phyloP scores from a whole-genome alignment of 1,284 basidiomycete species.

The Porogramme epimiltina region DNA sequence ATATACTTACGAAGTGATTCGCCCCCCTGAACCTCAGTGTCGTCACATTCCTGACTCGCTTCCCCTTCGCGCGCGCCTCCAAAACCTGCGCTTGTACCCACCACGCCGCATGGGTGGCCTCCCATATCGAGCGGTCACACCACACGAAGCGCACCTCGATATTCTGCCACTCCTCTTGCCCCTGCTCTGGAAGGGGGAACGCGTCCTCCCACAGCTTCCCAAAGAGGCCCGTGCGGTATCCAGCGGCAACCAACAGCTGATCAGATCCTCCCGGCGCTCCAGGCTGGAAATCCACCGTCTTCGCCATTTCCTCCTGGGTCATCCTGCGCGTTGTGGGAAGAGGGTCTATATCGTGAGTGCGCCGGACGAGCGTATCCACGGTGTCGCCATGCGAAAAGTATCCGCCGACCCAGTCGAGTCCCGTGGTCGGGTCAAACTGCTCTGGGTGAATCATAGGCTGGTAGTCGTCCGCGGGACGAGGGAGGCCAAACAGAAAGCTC shows the following conservation, averaged over 20 bases:
- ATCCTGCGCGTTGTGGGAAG: constrained; percentile 7
- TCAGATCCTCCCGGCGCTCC: constrained; percentile 9
- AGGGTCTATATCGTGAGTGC: not conserved
- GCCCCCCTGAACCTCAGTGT: not conserved
- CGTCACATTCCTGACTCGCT: not conserved
- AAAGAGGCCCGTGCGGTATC: constrained; percentile 1
- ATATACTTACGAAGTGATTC: not conserved
- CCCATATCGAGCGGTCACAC: constrained; percentile 14
- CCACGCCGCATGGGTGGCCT: constrained; percentile 3
- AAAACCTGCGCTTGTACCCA: constrained; percentile 2
- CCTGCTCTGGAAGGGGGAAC: not conserved
- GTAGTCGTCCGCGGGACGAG: not conserved
- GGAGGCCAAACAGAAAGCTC: constrained; percentile 5
- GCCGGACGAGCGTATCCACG: constrained; percentile 5
- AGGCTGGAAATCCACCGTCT: not conserved
- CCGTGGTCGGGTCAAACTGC: not conserved
- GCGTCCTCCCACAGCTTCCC: not conserved
- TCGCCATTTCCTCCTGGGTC: not conserved
- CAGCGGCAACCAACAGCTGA: constrained; percentile 3
- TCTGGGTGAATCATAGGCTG: constrained; percentile 8
- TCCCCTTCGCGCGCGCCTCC: not conserved
- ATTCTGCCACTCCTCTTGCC: not conserved
- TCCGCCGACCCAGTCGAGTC: constrained; percentile 9
- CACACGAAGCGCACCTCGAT: constrained; percentile 8
- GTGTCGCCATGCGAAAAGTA: constrained; percentile 16